A percentile compares a stretch with the other conserved stretches of the same genome.
Evolutionary conservation across 495 filamentous ascomycete genomes (phyloP).

Genomic region (Evernia prunastri): DNA sequence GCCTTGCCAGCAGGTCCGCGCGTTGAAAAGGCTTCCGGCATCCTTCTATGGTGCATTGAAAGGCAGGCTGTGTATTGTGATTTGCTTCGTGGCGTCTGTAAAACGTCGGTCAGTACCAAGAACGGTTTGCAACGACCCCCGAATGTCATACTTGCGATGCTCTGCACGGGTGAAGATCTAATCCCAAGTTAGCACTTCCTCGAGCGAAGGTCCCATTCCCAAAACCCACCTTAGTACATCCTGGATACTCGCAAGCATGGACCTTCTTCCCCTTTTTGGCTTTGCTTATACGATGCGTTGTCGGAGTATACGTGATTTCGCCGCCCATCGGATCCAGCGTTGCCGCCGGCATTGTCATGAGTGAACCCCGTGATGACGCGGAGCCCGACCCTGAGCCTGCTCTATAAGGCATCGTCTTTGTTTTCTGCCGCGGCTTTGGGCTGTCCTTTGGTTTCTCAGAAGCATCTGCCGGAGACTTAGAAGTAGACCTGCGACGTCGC

Average conservation of each 20-base stretch:
- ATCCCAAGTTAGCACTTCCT: conserved; percentile 20
- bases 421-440: conserved; percentile 13
- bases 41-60: conserved; percentile 56
- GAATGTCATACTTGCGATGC: conserved; percentile 59
- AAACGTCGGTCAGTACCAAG: not conserved
- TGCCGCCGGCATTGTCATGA: conserved; percentile 5
- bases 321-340: conserved; percentile 9
- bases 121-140: not conserved
- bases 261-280: conserved; percentile 80
- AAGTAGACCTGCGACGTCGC: conserved; percentile 7
- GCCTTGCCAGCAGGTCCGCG: conserved; percentile 68
- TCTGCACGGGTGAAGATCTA: conserved; percentile 81
- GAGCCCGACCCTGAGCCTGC: not conserved
- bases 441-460: conserved; percentile 6
- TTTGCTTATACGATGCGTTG: conserved; percentile 69
- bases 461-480: conserved; percentile 9
- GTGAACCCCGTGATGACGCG: conserved; percentile 10
- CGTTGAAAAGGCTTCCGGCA: conserved; percentile 80
- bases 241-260: conserved; percentile 58
- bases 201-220: conserved; percentile 10
- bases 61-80: conserved; percentile 64
- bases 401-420: conserved; percentile 13
- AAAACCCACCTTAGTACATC: conserved; percentile 57
- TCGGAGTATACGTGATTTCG: conserved; percentile 55
- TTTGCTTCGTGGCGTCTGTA: conserved; percentile 78